Evolutionary conservation across 768 basidiomycete genomes (phyloP), one percentile per base, ranked within the genome.

Genomic region (Sarcomyxa edulis): DNA sequence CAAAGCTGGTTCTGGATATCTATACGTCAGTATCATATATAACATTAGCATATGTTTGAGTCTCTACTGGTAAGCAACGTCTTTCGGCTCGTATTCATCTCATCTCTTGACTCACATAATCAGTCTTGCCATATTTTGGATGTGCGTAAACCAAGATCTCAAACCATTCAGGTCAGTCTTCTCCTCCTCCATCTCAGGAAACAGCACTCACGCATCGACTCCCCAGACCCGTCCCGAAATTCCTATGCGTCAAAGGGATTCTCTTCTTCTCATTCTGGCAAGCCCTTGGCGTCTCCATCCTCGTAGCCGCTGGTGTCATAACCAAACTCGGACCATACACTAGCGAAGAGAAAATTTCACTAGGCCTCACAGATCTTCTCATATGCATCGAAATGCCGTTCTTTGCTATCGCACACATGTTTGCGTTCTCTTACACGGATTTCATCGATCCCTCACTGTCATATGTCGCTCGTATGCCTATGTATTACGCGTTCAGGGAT

Each of bases 181-280:
- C n/a, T n/a, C n/a, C 16, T 12, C 29, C 21, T 20, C 14, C 8
- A 16, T n/a, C 2, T 31, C 0, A 22, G 30, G 6, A 7, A 15
- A 5, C 35, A 38, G 20, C 19, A 26, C 37, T 42, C 10, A 45
- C 31, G 29, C 3, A 21, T 23, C 16, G 8, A n/a, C n/a, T 16
- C 35, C 46, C 19, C 50, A 84, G 95, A 8, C 92, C 92, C 0
- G 78, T 94, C 48, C 92, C 96, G 3, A 99, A 99, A 60, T 99
- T 99, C 62, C 80, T 98, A 19, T 99, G 93, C 56, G 93, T 99
- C 49, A 99, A 99, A 57, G 95, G 95, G 31, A 92, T 99, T 48
- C 72, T 99, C 15, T 97, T 97, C 71, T 95, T 96, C 61, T 93
- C 89, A 2, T 99, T 99, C 66, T 99, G 96, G 96, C 96, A 99